Percentiles rank a stretch among this genome's conserved stretches.
These are phyloP conservation scores for Coemansia sp. DNA, from an alignment of 192 early-diverging fungal species.

Conservation along the genomic window DNA sequence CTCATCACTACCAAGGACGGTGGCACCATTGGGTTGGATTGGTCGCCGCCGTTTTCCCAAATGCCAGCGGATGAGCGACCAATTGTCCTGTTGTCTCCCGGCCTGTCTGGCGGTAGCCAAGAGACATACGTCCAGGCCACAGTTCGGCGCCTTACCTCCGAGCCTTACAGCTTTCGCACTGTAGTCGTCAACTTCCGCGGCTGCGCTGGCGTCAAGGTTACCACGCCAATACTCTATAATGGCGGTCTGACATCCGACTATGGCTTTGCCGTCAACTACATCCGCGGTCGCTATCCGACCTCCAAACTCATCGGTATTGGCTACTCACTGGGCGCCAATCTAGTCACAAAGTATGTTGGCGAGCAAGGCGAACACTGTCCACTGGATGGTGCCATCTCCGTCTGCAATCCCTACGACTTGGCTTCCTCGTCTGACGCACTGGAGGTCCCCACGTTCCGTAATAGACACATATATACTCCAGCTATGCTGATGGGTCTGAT, in stretches of 20 bases:
- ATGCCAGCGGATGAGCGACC: constrained; percentile 66
- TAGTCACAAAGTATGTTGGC: constrained; percentile 89
- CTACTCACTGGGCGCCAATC: constrained; percentile 90
- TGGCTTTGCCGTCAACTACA: constrained; percentile 34
- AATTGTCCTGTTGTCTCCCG: constrained; percentile 82
- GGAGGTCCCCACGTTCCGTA: constrained; percentile 56
- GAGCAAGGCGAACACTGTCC: constrained; percentile 75
- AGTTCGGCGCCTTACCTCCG: constrained; percentile 58
- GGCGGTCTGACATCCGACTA: constrained; percentile 82
- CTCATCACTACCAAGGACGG: constrained; percentile 73
- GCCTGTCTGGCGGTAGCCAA: constrained; percentile 89
- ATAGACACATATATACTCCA: constrained; percentile 59
- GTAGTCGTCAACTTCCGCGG: constrained; percentile 92
- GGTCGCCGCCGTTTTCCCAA: constrained; percentile 63
- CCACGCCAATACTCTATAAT: constrained; percentile 77
- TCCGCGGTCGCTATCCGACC: constrained; percentile 56
- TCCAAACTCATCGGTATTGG: constrained; percentile 80
- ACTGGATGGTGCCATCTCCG: constrained; percentile 71
- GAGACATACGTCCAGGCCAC: constrained; percentile 85
- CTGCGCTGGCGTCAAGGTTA: constrained; percentile 79
- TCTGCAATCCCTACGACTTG: constrained; percentile 89
- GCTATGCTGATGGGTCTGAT: constrained; percentile 61
- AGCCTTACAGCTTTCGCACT: constrained; percentile 65
- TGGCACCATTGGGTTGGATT: constrained; percentile 86
- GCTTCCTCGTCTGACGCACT: constrained; percentile 50